Base-by-base conservation (phyloP, 2,329 filamentous ascomycete species). In the Microsporum canis region DNA sequence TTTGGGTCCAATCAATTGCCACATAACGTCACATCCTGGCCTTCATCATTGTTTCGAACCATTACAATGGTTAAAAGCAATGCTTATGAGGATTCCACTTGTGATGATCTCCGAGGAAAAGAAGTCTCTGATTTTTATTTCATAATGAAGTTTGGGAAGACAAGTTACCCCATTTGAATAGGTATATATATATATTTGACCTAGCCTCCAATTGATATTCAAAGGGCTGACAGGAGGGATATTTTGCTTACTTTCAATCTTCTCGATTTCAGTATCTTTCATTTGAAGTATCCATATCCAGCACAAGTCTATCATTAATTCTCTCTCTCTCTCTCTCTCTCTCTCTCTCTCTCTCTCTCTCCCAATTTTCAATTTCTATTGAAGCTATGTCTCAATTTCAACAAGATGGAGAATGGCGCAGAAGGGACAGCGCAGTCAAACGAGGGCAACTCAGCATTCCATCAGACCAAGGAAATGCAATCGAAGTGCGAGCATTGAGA, bases 401-500 rank as follows among this genome's bases (percentile, higher is more conserved):
- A 10, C 56, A 63, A 31, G 51, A 62, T 55, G 51, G 43, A n/a
- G 58, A 56, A 31, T 58, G 36, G n/a, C 43, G 41, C 47, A 61
- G 60, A 33, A 41, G 43, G 29, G 60, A 60, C 29, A 63, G 62
- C 53, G 34, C 39, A 17, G 60, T 60, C 38, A 61, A 51, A n/a
- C 27, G 56, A 34, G 62, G 60, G 4, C 62, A 63, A 34, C 72
- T 75, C 63, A 69, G 69, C 64, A 75, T 74, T 61, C 79, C 80
- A 36, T 74, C 73, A 47, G 78, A 78, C 31, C 68, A 67, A 41
- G 74, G 78, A 63, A 80, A 79, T 60, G 78, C 84, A 49, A 82
- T 89, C 68, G 87, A 89, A 75, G 79, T 90, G 55, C 86, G 87
- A 45, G 86, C 87, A 29, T 82, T 84, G 60, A 77, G 85, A 66